phyloP scores from a whole-genome alignment of 2,329 filamentous ascomycete species.

The Fusarium fujikuroi region DNA sequence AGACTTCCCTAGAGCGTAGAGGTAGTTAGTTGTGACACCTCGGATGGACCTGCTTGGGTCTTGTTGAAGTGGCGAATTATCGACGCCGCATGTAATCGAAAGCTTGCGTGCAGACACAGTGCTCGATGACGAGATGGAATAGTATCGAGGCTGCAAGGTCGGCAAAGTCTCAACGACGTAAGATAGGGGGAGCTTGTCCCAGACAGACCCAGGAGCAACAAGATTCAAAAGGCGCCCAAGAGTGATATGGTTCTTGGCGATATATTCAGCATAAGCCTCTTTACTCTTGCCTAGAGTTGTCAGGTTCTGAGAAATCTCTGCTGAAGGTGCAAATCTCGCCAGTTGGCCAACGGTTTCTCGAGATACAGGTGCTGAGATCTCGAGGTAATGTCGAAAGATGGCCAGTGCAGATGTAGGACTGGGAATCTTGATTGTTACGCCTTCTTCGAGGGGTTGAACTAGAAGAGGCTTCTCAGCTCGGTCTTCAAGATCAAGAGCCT shows the following conservation, averaged over 20 bases:
- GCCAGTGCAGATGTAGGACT: slow-evolving; percentile 53
- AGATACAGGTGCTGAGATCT: slow-evolving; percentile 51
- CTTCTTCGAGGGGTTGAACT: slow-evolving; percentile 37
- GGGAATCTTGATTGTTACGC: slow-evolving; percentile 45
- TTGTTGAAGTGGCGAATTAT: slow-evolving; percentile 27
- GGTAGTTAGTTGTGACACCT: slow-evolving; percentile 45
- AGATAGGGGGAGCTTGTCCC: slow-evolving; percentile 52
- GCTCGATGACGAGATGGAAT: slow-evolving; percentile 69
- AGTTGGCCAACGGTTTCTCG: slow-evolving; percentile 53
- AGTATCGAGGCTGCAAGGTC: slow-evolving; percentile 63
- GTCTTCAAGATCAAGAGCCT: slow-evolving; percentile 40
- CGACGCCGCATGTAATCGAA: slow-evolving; percentile 40
- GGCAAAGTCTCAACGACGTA: slow-evolving; percentile 67
- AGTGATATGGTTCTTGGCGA: slow-evolving; percentile 41
- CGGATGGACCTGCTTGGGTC: slow-evolving; percentile 23
- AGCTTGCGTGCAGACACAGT: slow-evolving; percentile 44
- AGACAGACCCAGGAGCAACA: slow-evolving; percentile 24
- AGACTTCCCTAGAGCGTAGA: slow-evolving; percentile 32
- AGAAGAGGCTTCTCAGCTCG: slow-evolving; percentile 40
- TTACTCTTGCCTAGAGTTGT: slow-evolving; percentile 33
- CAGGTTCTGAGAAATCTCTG: slow-evolving; percentile 48
- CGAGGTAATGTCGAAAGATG: slow-evolving; percentile 58
- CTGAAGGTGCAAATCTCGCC: slow-evolving; percentile 63
- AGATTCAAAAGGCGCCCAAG: slow-evolving; percentile 41
- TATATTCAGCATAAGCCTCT: slow-evolving; percentile 29